phyloP scores from a whole-genome alignment of 768 basidiomycete species.

The Agrocybe chaxingu region DNA sequence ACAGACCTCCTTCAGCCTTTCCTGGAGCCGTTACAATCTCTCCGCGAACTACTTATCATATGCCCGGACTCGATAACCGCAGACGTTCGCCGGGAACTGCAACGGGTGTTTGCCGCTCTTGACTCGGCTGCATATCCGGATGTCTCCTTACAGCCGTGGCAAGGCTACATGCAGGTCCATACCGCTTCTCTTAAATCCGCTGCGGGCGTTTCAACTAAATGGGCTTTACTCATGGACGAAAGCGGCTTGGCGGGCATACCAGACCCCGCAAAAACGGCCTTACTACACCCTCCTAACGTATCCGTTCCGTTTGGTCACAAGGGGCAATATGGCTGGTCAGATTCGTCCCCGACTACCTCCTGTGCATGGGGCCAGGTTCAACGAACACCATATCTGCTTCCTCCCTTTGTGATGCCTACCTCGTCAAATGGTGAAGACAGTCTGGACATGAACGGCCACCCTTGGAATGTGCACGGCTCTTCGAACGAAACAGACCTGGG shows the following conservation, averaged over 20 bases:
- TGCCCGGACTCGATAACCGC: conserved; percentile 36
- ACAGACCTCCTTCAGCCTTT: conserved; percentile 35
- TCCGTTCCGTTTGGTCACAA: conserved; percentile 40
- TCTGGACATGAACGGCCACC: conserved; percentile 15
- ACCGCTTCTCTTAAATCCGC: conserved; percentile 30
- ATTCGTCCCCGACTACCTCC: neutral
- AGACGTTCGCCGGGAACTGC: conserved; percentile 33
- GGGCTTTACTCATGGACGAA: conserved; percentile 52
- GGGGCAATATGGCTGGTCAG: conserved; percentile 22
- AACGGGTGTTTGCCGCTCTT: conserved; percentile 22
- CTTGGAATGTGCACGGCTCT: too few relatives aligned
- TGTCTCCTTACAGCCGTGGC: conserved; percentile 32
- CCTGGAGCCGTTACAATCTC: conserved; percentile 26
- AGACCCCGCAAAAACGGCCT: conserved; percentile 26
- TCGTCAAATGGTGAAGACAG: conserved; percentile 20
- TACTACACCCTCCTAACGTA: conserved; percentile 36
- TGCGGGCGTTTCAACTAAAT: conserved; percentile 39
- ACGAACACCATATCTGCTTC: conserved; percentile 49
- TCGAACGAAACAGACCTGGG: too few relatives aligned
- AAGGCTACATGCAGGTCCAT: conserved; percentile 2
- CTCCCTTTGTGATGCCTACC: conserved; percentile 55
- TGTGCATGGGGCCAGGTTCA: conserved; percentile 22
- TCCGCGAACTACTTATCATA: conserved; percentile 46
- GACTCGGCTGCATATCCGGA: conserved; percentile 34
- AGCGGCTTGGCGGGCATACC: conserved; percentile 35